Evolutionary conservation across 306 rosid genomes (phyloP), one percentile per base, ranked within the genome.

Genomic region (Inga oerstediana): DNA sequence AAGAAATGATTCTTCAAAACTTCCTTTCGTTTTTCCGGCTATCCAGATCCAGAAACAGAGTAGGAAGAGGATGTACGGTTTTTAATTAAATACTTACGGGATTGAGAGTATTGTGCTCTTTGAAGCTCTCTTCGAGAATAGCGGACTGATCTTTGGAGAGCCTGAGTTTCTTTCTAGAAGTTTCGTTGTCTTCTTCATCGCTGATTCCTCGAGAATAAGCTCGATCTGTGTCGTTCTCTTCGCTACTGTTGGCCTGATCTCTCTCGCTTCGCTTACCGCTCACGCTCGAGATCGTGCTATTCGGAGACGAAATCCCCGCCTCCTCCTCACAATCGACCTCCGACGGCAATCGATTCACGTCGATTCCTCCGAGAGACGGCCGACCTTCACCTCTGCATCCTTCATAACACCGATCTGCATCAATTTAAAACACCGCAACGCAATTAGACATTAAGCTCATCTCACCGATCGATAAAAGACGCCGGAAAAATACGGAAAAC

Each of bases 111-210:
- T 88, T 93, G 90, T 96, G 99, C 65, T 96, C 93, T 81, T 93
- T 96, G 92, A 93, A 96, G 84, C 91, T 93, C 44, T 96, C 94
- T 82, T 96, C 99, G 2, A 96, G 91, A 77, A 96, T 80, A 62
- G 94, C 94, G 3, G 99, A 91, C 80, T 96, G 99, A 74, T 96
- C 97, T 79, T 96, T 96, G 7, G 97, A 91, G 56, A 96, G 98
- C 52, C 98, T 84, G 3, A 96, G 98, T 62, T 96, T 96, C 59
- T 96, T 96, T 70, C 99, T 88, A 0, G 94, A 89, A 52, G 93
- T 85, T 82, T 96, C 98, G 0, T 76, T 98, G 81, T 93, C 99
- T 84, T 95, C 99, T 74, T 93, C 99, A 24, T 95, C 98, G 20
- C 94, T 92, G 74, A 89, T 88, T 22, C 91, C 94, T 37, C 94